Conservation (phyloP, 805 yeast genomes). For the Saccharomycopsis fermentans region DNA sequence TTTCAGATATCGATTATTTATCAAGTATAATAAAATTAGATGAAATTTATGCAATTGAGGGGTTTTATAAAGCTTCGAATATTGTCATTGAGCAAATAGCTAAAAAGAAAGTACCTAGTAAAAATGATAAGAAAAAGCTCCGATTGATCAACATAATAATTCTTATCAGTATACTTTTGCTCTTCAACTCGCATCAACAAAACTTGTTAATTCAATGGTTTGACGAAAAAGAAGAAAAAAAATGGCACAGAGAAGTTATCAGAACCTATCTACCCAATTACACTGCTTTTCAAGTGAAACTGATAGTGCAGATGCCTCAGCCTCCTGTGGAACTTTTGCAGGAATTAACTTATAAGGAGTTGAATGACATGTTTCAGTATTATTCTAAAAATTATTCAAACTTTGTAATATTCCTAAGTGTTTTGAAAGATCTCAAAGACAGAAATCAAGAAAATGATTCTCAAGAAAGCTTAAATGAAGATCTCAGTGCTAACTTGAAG, state of each 20-base stretch:
- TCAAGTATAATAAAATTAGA: background rate
- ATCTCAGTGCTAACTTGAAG: background rate
- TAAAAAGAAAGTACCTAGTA: background rate
- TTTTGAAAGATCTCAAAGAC: background rate
- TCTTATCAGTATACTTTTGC: background rate
- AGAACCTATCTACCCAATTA: background rate
- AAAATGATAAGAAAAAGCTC: background rate
- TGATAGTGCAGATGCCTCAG: background rate
- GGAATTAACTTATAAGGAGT: background rate
- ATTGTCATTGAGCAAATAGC: background rate
- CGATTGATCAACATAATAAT: background rate
- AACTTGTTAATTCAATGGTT: background rate
- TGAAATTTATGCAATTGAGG: background rate
- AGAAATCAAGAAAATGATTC: background rate
- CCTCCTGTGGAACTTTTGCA: background rate
- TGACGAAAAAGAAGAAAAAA: constrained; percentile 1
- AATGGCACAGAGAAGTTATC: constrained; percentile 2
- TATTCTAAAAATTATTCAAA: background rate
- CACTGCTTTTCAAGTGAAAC: background rate
- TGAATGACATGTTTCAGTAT: background rate
- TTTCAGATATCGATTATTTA: background rate
- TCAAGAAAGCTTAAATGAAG: background rate
- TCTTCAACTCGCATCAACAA: background rate
- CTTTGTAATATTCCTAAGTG: background rate
- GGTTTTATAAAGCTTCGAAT: background rate